These are phyloP conservation scores for Eurotiales sp. DNA, from an alignment of 2,329 filamentous ascomycete species.

Conservation along the genomic window DNA sequence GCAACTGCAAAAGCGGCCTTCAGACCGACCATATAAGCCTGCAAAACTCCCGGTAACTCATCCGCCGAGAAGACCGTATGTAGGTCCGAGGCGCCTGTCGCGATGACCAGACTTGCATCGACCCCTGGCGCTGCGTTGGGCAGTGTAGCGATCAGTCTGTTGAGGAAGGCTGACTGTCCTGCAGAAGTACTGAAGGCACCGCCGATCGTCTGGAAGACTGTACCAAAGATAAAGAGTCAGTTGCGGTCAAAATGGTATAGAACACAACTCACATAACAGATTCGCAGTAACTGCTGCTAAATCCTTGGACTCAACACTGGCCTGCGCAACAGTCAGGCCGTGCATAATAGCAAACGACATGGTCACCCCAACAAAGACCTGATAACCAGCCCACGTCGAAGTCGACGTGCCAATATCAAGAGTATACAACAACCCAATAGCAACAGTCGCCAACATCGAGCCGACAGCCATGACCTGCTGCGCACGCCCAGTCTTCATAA, in stretches of 20 bases:
- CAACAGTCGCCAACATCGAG: conserved; percentile 24
- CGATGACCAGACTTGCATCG: not conserved
- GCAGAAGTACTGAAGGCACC: conserved; percentile 28
- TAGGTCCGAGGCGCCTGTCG: conserved; percentile 8
- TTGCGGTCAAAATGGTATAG: not conserved
- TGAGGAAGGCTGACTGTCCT: conserved; percentile 17
- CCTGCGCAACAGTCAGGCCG: conserved; percentile 24
- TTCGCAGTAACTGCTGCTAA: conserved; percentile 24
- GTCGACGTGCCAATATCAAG: conserved; percentile 23
- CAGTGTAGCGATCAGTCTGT: conserved; percentile 20
- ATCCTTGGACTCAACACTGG: conserved; percentile 22
- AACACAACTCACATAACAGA: conserved; percentile 22
- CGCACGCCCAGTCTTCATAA: conserved; percentile 24
- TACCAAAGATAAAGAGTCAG: not conserved
- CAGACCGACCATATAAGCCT: conserved; percentile 12
- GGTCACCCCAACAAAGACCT: conserved; percentile 20
- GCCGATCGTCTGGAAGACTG: conserved; percentile 27
- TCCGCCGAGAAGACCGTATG: not conserved
- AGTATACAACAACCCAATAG: conserved; percentile 30
- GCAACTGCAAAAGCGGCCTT: conserved; percentile 2
- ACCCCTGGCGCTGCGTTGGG: conserved; percentile 1
- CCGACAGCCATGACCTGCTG: conserved; percentile 26
- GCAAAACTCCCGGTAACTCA: conserved; percentile 1
- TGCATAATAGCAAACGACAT: conserved; percentile 18
- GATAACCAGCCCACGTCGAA: conserved; percentile 24